phyloP scores from a whole-genome alignment of 2,329 filamentous ascomycete species.

The Diaporthe batatas region DNA sequence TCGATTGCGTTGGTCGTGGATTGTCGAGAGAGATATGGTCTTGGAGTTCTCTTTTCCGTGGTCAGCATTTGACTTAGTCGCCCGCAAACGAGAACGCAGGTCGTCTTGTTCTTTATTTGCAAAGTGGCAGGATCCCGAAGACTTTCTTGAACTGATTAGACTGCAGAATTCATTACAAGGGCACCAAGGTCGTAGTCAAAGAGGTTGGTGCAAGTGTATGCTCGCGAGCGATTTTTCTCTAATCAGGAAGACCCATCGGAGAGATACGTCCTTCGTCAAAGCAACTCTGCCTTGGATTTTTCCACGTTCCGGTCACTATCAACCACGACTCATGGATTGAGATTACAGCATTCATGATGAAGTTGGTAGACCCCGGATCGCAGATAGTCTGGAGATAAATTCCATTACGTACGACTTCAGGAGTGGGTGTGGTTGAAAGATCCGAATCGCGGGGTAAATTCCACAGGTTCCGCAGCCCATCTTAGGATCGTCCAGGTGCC shows the following conservation, averaged over 20 bases:
- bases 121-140: too few species aligned
- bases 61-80: neutral
- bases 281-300: neutral
- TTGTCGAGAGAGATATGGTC: neutral
- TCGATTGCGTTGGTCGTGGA: neutral
- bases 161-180: neutral
- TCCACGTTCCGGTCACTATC: neutral
- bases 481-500: neutral
- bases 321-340: neutral
- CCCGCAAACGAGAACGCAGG: neutral
- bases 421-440: neutral
- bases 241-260: neutral
- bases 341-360: neutral
- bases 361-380: neutral
- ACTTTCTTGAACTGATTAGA: neutral
- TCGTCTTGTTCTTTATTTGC: neutral
- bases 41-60: neutral
- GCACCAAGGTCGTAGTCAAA: neutral
- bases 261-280: neutral
- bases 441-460: conserved; percentile 5
- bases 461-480: neutral
- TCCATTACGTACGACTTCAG: conserved; percentile 1
- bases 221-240: neutral
- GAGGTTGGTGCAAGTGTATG: neutral
- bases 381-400: neutral